phyloP scores from a whole-genome alignment of 257 asterid species.

The Solanum virginianum region DNA sequence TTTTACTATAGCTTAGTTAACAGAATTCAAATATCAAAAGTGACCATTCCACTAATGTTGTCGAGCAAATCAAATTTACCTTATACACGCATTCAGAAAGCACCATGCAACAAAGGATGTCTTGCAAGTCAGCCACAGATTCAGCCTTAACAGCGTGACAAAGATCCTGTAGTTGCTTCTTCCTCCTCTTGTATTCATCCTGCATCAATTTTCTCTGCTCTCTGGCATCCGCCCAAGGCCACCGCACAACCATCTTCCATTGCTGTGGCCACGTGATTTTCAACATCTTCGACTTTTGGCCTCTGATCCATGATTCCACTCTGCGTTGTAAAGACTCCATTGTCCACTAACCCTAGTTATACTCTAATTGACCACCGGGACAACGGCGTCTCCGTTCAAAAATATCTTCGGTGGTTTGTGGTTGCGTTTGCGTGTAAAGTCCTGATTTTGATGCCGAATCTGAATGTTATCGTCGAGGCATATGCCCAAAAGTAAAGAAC shows the following conservation, averaged over 20 bases:
- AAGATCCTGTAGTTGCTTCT: slow-evolving; percentile 70
- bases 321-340: slow-evolving; percentile 54
- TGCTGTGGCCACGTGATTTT: slow-evolving; percentile 76
- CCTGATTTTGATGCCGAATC: not conserved
- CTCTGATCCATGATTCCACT: slow-evolving; percentile 92
- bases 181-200: slow-evolving; percentile 59
- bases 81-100: slow-evolving; percentile 73
- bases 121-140: slow-evolving; percentile 81
- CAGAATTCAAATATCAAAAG: not conserved
- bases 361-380: not conserved
- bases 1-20: not conserved
- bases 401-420: slow-evolving; percentile 10
- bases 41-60: not conserved
- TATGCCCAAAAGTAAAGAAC: not conserved
- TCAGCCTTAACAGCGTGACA: slow-evolving; percentile 82
- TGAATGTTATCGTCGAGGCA: slow-evolving; percentile 1
- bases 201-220: slow-evolving; percentile 55
- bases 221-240: slow-evolving; percentile 81
- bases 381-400: not conserved
- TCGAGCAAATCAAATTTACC: not conserved
- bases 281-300: slow-evolving; percentile 59
- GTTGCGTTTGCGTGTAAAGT: slow-evolving; percentile 5
- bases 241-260: slow-evolving; percentile 64
- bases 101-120: slow-evolving; percentile 93
- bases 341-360: slow-evolving; percentile 24